phyloP scores from a whole-genome alignment of 106 monocot species.

The Acanthochlamys bracteata region DNA sequence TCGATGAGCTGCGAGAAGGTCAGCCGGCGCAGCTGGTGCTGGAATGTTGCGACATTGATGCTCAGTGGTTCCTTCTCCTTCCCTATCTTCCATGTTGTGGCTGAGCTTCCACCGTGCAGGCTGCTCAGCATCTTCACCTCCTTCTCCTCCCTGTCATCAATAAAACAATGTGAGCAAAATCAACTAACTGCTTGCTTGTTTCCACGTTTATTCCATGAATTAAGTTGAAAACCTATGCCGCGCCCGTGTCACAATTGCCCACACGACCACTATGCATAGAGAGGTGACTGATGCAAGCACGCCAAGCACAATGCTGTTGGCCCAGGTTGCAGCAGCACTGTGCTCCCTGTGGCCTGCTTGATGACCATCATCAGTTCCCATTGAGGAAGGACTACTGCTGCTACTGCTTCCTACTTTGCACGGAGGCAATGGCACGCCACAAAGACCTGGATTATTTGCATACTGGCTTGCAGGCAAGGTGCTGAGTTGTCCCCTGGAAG shows the following conservation, averaged over 20 bases:
- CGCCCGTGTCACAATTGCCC: constrained; percentile 23
- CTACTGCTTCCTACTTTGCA: constrained; percentile 14
- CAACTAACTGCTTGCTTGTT: no score
- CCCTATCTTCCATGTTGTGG: constrained; percentile 71
- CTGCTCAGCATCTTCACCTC: constrained; percentile 50
- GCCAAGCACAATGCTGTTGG: constrained; percentile 38
- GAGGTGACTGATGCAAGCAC: constrained; percentile 34
- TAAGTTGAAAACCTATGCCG: no score
- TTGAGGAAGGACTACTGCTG: not conserved
- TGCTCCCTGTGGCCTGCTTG: not conserved
- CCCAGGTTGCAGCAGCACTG: constrained; percentile 16
- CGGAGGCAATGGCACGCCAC: constrained; percentile 56
- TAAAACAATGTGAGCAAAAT: no score
- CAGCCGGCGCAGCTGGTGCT: constrained; percentile 53
- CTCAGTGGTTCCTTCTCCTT: constrained; percentile 61
- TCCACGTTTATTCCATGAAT: no score
- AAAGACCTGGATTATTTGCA: constrained; percentile 66
- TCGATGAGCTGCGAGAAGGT: constrained; percentile 72
- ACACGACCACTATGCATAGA: constrained; percentile 29
- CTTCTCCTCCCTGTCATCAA: constrained; percentile 23
- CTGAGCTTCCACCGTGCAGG: constrained; percentile 40
- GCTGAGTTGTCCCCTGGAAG: constrained; percentile 54
- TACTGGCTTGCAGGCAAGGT: constrained; percentile 69
- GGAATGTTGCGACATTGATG: constrained; percentile 75
- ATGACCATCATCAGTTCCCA: not conserved